Conservation (phyloP, 768 basidiomycete species). For the Calvatia gigantea region DNA sequence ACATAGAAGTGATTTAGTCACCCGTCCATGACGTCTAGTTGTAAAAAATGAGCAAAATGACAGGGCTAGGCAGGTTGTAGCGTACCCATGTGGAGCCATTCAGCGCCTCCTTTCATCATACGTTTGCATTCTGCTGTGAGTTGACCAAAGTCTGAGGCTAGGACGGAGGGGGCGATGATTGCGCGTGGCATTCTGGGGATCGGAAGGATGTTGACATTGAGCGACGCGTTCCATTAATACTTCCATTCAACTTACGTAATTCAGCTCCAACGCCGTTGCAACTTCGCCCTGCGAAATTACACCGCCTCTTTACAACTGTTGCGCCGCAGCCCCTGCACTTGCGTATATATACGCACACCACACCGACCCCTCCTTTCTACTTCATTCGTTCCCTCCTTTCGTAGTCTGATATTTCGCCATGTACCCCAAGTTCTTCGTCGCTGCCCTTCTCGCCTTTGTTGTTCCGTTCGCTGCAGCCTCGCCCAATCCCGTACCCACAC, state of each 20-base stretch:
- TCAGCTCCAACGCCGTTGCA: neutral
- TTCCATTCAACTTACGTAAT: constrained; percentile 7
- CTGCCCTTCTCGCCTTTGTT: constrained; percentile 33
- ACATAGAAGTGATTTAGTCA: constrained; percentile 31
- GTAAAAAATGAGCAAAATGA: constrained; percentile 12
- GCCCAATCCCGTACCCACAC: constrained; percentile 22
- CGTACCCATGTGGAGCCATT: constrained; percentile 98
- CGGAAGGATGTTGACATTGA: neutral
- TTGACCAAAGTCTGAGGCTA: constrained; percentile 96
- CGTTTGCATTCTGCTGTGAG: constrained; percentile 93
- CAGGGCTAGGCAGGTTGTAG: constrained; percentile 1
- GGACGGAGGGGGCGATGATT: constrained; percentile 95
- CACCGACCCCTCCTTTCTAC: constrained; percentile 11
- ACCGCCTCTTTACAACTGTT: constrained; percentile 2
- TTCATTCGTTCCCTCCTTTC: constrained; percentile 16
- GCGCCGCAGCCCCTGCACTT: neutral
- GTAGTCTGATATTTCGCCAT: constrained; percentile 24
- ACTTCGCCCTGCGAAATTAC: too few species aligned
- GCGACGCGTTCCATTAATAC: constrained; percentile 3
- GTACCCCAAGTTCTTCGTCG: constrained; percentile 35
- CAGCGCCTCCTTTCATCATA: constrained; percentile 93
- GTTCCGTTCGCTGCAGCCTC: constrained; percentile 32
- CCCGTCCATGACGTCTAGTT: constrained; percentile 99
- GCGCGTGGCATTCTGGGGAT: constrained; percentile 67
- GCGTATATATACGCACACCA: constrained; percentile 4